Percentiles rank a stretch among this genome's conserved stretches.
Evolutionary conservation across 2,329 filamentous ascomycete genomes (phyloP).

Genomic region (Ceratocystis cacaofunesta): DNA sequence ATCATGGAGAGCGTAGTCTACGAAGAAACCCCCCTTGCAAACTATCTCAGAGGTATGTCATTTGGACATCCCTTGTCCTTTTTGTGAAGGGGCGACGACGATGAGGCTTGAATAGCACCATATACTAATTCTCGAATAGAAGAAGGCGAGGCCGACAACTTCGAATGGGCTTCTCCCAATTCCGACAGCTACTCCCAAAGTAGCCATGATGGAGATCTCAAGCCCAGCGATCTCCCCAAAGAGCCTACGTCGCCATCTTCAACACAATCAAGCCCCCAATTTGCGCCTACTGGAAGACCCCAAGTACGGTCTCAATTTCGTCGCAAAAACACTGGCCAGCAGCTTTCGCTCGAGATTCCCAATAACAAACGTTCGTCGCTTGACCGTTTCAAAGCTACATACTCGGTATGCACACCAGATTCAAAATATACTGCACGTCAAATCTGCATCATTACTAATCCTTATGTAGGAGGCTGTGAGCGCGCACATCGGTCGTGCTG

Average conservation of each 20-base stretch:
- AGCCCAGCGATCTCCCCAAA: slow-evolving; percentile 15
- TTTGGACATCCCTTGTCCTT: neutral
- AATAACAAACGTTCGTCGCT: slow-evolving; percentile 26
- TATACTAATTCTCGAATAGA: slow-evolving; percentile 23
- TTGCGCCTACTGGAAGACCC: slow-evolving; percentile 43
- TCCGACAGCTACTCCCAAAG: slow-evolving; percentile 21
- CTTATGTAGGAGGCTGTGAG: slow-evolving; percentile 48
- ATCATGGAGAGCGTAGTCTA: slow-evolving; percentile 76
- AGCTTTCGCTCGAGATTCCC: slow-evolving; percentile 28
- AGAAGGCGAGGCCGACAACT: slow-evolving; percentile 36
- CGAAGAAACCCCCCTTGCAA: slow-evolving; percentile 74
- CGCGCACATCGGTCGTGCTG: slow-evolving; percentile 56
- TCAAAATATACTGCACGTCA: neutral
- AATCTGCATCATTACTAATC: neutral
- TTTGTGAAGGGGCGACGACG: neutral
- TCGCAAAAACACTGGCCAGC: slow-evolving; percentile 29
- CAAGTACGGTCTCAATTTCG: slow-evolving; percentile 40
- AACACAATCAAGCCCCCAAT: slow-evolving; percentile 35
- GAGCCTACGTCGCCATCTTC: slow-evolving; percentile 28
- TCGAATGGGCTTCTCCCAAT: slow-evolving; percentile 33
- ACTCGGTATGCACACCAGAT: slow-evolving; percentile 31
- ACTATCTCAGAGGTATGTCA: slow-evolving; percentile 68
- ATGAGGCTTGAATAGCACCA: slow-evolving; percentile 11
- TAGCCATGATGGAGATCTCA: slow-evolving; percentile 22
- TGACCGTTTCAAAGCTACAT: slow-evolving; percentile 34